Conservation (phyloP, 1,284 basidiomycete species). For the Marasmius tenuissimus region DNA sequence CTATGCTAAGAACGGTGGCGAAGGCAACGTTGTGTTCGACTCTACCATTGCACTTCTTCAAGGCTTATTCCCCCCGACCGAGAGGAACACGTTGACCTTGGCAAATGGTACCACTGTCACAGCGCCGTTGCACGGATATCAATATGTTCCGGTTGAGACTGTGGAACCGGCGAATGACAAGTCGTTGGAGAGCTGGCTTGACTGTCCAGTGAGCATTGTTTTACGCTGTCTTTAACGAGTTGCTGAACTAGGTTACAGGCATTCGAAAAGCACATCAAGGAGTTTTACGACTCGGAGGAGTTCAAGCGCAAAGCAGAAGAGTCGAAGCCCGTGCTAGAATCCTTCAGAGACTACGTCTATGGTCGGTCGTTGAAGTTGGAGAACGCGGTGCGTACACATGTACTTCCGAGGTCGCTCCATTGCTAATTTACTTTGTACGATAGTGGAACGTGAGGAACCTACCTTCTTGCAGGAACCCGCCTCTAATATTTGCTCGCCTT, state of each 20-base stretch:
- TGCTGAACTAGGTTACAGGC: background rate
- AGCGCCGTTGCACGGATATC: conserved; percentile 16
- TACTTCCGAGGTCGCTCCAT: background rate
- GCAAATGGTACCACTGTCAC: conserved; percentile 14
- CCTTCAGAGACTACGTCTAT: background rate
- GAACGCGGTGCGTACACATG: background rate
- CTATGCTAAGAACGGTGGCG: conserved; percentile 15
- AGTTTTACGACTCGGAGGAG: background rate
- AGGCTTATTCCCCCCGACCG: conserved; percentile 14
- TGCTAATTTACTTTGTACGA: background rate
- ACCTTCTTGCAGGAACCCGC: background rate
- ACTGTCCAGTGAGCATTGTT: background rate
- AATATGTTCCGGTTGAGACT: conserved; percentile 17
- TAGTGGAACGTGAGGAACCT: background rate
- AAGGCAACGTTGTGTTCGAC: conserved; percentile 17
- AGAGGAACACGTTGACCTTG: conserved; percentile 11
- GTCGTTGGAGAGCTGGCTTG: conserved; percentile 6
- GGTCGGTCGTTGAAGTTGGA: background rate
- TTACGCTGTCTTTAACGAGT: background rate
- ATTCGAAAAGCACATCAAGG: background rate
- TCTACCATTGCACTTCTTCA: conserved; percentile 16
- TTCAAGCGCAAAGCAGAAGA: background rate
- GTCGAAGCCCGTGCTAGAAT: background rate
- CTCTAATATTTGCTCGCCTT: background rate
- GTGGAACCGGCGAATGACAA: conserved; percentile 12